Evolutionary conservation across 2,329 filamentous ascomycete species (phyloP).

Genomic region (Microdochium trichocladiopsis): DNA sequence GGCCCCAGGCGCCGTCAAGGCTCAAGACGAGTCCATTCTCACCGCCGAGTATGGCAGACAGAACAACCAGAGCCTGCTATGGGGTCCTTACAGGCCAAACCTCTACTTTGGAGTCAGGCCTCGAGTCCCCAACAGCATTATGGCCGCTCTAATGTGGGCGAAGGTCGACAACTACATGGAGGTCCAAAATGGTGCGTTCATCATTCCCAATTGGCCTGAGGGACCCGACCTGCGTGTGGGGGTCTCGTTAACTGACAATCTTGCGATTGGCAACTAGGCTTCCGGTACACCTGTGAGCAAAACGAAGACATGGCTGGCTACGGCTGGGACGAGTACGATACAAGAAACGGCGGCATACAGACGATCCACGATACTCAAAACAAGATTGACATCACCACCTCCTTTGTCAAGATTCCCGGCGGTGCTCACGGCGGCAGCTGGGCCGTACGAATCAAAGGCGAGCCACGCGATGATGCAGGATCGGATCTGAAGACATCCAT

Average conservation of each 20-base stretch:
- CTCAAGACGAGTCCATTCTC: constrained; percentile 28
- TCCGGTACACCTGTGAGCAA: constrained; percentile 94
- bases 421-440: constrained; percentile 83
- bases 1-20: constrained; percentile 8
- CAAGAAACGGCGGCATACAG: constrained; percentile 78
- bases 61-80: constrained; percentile 81
- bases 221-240: too few species aligned
- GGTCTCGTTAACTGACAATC: too few species aligned
- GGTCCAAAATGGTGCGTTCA: constrained; percentile 63
- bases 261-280: constrained; percentile 45
- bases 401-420: constrained; percentile 88
- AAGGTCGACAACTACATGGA: constrained; percentile 72
- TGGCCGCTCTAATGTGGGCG: constrained; percentile 82
- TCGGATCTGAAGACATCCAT: constrained; percentile 66
- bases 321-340: constrained; percentile 96
- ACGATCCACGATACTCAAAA: constrained; percentile 88
- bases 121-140: constrained; percentile 71
- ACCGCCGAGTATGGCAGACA: constrained; percentile 41
- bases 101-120: constrained; percentile 89
- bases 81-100: constrained; percentile 93
- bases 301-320: constrained; percentile 91
- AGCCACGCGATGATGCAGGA: constrained; percentile 62
- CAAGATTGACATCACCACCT: constrained; percentile 81
- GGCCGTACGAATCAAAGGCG: constrained; percentile 82
- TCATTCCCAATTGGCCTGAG: neutral